Evolutionary conservation across 768 basidiomycete species (phyloP), one percentile per base, ranked within the genome.

Genomic region (Suillus brevipes): DNA sequence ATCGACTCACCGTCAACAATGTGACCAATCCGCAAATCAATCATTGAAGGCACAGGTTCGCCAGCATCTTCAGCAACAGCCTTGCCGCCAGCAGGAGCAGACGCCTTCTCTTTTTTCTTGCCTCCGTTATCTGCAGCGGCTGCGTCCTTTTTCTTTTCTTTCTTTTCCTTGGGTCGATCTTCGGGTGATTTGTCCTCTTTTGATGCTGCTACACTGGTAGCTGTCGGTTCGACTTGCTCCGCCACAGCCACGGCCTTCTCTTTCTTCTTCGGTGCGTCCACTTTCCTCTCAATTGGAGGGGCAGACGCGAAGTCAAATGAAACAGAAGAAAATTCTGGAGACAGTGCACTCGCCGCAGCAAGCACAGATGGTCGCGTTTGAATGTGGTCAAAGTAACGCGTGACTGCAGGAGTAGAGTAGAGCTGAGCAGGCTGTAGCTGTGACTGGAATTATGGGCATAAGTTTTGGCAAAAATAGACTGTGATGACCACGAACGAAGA

Each of bases 301-400:
- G 95, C 88, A 65, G 87, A 83, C 28, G 87, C 85, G 31, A 96
- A 77, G 73, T 97, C 89, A 68, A 99, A 87, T 1, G 78, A 58
- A 16, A 97, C 81, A 6, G 81, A 65, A 16, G 82, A 77, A 70
- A 89, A 89, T 4, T 84, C 80, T 37, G 85, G 82, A 1, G 83
- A 77, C 36, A 85, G 78, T 0, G 82, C 72, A 52, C 81, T 80
- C 7, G 88, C 85, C 3, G 86, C 83, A 53, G 81, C 79, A 31
- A 86, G 82, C 47, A 97, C 87, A 18, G 84, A 75, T 7, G 89
- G 81, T 25, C 81, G 82, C 55, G 86, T 83, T 79, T 99, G 97
- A 65, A 99, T 85, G 78, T 98, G 94, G 78, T 96, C 91, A 74
- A 99, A 97, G 83, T 97, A 98, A 53, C 97, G 92, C 49, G 92